A percentile compares a stretch with the other conserved stretches of the same genome.
Evolutionary conservation across 1,284 basidiomycete species (phyloP).

Genomic region (Farysia itapuensis): DNA sequence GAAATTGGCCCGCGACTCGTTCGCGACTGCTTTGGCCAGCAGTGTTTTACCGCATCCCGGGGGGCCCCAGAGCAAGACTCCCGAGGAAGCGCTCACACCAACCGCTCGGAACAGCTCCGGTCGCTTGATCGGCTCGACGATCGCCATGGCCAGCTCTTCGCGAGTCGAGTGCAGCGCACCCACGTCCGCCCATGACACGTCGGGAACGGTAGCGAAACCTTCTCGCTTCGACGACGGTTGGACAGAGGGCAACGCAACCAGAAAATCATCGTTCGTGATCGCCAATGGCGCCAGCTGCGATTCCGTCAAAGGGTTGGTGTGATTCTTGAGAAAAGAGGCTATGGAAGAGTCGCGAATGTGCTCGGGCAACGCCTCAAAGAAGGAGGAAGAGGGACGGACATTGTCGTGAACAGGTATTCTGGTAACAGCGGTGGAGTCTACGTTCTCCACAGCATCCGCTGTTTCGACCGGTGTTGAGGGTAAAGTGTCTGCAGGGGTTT

Average conservation of each 20-base stretch:
- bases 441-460: slow-evolving; percentile 6
- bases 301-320: slow-evolving; percentile 76
- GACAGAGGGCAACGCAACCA: slow-evolving; percentile 75
- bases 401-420: slow-evolving; percentile 3
- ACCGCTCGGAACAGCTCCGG: slow-evolving; percentile 85
- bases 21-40: slow-evolving; percentile 93
- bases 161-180: slow-evolving; percentile 84
- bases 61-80: slow-evolving; percentile 96
- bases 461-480: background rate
- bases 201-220: slow-evolving; percentile 94
- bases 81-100: slow-evolving; percentile 74
- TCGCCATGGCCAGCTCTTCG: slow-evolving; percentile 93
- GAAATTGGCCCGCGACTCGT: slow-evolving; percentile 90
- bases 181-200: slow-evolving; percentile 91
- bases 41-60: slow-evolving; percentile 96
- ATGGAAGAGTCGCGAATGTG: slow-evolving; percentile 70
- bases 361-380: slow-evolving; percentile 55
- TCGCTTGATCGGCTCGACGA: slow-evolving; percentile 88
- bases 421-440: slow-evolving; percentile 2
- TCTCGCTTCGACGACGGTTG: slow-evolving; percentile 96
- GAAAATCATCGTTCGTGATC: slow-evolving; percentile 73
- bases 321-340: slow-evolving; percentile 80
- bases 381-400: slow-evolving; percentile 29
- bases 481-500: background rate
- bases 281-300: slow-evolving; percentile 76